Conservation (phyloP, 768 basidiomycete genomes). For the Exsudoporus frostii region DNA sequence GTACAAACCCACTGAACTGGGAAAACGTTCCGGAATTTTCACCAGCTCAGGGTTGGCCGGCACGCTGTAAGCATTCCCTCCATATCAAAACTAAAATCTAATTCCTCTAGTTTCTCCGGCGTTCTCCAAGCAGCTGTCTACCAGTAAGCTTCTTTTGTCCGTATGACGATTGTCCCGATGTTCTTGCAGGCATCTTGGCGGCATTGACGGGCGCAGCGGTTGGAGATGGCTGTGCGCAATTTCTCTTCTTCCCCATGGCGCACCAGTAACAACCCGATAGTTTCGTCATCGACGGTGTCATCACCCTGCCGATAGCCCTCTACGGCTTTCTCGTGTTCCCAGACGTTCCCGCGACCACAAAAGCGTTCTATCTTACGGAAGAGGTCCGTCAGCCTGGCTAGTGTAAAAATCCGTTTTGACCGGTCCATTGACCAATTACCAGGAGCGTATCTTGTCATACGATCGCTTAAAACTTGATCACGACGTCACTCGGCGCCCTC, state of each 20-base stretch:
- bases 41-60: slow-evolving; percentile 60
- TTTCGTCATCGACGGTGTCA: slow-evolving; percentile 69
- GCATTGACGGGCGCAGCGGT: slow-evolving; percentile 50
- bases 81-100: neutral
- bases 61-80: slow-evolving; percentile 44
- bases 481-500: slow-evolving; percentile 39
- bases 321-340: slow-evolving; percentile 75
- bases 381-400: slow-evolving; percentile 39
- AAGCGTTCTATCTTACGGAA: slow-evolving; percentile 58
- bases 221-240: slow-evolving; percentile 60
- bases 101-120: slow-evolving; percentile 52
- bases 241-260: neutral
- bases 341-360: slow-evolving; percentile 62
- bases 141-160: slow-evolving; percentile 35
- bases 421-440: neutral
- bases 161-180: neutral
- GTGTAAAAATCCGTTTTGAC: neutral
- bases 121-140: slow-evolving; percentile 64
- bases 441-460: slow-evolving; percentile 56
- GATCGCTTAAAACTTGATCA: slow-evolving; percentile 43
- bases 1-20: slow-evolving; percentile 70
- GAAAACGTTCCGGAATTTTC: slow-evolving; percentile 71
- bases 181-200: slow-evolving; percentile 45
- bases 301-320: slow-evolving; percentile 66
- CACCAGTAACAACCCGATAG: slow-evolving; percentile 26